phyloP scores from a whole-genome alignment of 345 rosid genomes.

The Heritiera fomes region DNA sequence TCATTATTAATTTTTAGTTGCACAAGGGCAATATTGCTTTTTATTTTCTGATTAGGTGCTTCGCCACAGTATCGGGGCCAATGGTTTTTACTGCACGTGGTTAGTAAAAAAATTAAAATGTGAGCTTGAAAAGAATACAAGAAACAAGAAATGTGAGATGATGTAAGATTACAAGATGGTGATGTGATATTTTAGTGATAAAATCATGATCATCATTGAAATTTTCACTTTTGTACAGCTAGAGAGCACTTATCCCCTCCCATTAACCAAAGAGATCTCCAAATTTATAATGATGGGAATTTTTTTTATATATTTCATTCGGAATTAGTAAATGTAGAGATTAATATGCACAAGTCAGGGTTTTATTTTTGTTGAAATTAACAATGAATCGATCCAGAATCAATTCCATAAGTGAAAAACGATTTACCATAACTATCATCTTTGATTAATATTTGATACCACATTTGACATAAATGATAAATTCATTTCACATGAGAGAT shows the following conservation, averaged over 20 bases:
- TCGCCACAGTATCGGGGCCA: neutral
- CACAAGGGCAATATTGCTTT: conserved; percentile 8
- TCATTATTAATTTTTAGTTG: neutral
- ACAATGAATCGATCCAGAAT: too few species aligned
- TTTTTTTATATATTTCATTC: neutral
- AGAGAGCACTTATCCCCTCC: too few species aligned
- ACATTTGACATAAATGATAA: too few species aligned
- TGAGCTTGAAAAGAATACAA: neutral
- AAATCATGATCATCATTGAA: neutral
- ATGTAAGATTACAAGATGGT: neutral
- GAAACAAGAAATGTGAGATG: neutral
- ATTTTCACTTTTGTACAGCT: too few species aligned
- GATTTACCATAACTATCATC: too few species aligned
- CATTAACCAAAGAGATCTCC: too few species aligned
- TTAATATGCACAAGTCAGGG: neutral
- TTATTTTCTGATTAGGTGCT: conserved; percentile 5
- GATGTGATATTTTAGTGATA: neutral
- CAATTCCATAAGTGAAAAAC: too few species aligned
- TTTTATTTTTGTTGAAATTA: neutral
- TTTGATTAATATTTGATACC: too few species aligned
- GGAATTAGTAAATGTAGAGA: neutral
- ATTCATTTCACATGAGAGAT: too few species aligned
- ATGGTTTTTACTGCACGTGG: conserved; percentile 26
- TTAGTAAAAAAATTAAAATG: neutral
- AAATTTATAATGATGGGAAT: too few species aligned